A percentile compares a stretch with the other conserved stretches of the same genome.
Conservation (phyloP, 1,284 basidiomycete species). For the Microbotryum intermedium region DNA sequence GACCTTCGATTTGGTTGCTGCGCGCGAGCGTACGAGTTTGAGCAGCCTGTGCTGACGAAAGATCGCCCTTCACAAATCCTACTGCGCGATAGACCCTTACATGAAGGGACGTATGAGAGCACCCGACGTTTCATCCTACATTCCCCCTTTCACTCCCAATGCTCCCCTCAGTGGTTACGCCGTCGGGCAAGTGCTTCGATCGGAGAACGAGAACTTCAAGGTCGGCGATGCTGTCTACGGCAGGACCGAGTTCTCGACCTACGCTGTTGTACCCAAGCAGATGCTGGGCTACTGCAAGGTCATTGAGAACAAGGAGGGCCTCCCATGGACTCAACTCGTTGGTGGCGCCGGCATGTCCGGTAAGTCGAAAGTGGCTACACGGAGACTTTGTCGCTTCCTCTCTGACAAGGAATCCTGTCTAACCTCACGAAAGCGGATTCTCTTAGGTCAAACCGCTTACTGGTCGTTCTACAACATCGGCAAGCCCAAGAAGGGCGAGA, state of each 20-base stretch:
- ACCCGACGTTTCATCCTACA: neutral
- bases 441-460: conserved; percentile 5
- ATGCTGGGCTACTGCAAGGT: conserved; percentile 7
- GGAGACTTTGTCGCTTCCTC: neutral
- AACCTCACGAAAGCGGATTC: neutral
- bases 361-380: conserved; percentile 10
- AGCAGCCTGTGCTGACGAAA: too few species aligned
- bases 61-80: too few species aligned
- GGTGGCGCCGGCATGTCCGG: conserved; percentile 48
- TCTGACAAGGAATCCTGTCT: too few species aligned
- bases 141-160: too few species aligned
- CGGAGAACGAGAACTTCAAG: conserved; percentile 17
- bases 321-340: conserved; percentile 40
- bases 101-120: conserved; percentile 37
- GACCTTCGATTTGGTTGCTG: too few species aligned
- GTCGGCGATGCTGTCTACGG: conserved; percentile 20
- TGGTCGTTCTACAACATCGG: conserved; percentile 58
- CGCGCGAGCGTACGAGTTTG: too few species aligned
- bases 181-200: conserved; percentile 26
- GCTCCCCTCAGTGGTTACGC: conserved; percentile 6
- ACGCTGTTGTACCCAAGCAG: conserved; percentile 15
- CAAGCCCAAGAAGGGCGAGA: conserved; percentile 69
- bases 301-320: conserved; percentile 39
- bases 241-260: conserved; percentile 11
- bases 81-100: conserved; percentile 45